phyloP scores from a whole-genome alignment of 177 flowering plant genomes.

The Tripterygium wilfordii region DNA sequence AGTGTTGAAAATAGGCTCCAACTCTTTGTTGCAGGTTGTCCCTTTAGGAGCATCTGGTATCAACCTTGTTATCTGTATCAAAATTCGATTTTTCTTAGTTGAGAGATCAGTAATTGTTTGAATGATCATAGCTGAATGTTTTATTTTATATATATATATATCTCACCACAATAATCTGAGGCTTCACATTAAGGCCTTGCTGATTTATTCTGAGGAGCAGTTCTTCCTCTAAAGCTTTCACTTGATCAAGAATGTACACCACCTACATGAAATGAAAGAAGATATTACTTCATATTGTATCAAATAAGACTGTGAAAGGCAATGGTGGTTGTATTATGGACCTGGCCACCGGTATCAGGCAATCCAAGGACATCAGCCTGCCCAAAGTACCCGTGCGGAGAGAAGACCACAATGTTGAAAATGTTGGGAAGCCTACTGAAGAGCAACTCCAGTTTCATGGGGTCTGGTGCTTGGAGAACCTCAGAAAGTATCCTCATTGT shows the following conservation, averaged over 20 bases:
- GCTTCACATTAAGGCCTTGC: constrained; percentile 72
- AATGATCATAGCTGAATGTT: too few species aligned
- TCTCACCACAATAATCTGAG: constrained; percentile 76
- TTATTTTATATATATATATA: background rate
- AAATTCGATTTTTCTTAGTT: too few species aligned
- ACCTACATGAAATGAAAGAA: constrained; percentile 32
- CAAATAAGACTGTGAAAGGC: background rate
- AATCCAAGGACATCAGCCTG: constrained; percentile 90
- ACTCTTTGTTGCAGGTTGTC: constrained; percentile 53
- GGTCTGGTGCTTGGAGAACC: constrained; percentile 81
- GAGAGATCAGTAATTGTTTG: too few species aligned
- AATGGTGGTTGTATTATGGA: constrained; percentile 5
- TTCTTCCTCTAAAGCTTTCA: constrained; percentile 84
- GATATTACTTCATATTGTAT: too few species aligned
- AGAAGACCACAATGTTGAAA: constrained; percentile 78
- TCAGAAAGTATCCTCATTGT: constrained; percentile 66
- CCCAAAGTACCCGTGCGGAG: constrained; percentile 91
- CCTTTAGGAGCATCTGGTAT: constrained; percentile 55
- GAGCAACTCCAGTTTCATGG: constrained; percentile 51
- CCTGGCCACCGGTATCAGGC: constrained; percentile 99
- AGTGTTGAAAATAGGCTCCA: constrained; percentile 41
- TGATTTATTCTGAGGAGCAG: constrained; percentile 64
- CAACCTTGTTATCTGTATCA: constrained; percentile 42
- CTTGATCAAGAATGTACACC: constrained; percentile 97
- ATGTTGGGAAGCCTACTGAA: constrained; percentile 66